These are phyloP conservation scores for Physaria fendleri DNA, from an alignment of 345 rosid genomes.

Conservation along the genomic window DNA sequence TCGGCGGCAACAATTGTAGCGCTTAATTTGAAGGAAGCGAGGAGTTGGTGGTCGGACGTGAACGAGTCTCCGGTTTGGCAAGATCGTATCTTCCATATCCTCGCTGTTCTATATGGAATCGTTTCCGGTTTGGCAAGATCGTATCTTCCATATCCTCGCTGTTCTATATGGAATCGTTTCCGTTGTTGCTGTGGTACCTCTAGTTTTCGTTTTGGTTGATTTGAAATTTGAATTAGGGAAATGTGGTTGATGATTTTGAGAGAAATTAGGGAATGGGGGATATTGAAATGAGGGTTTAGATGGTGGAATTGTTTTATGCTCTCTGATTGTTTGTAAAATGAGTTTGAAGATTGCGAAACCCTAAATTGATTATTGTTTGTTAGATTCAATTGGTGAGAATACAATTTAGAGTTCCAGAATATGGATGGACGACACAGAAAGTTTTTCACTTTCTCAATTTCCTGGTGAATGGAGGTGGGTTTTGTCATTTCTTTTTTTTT, in stretches of 20 bases:
- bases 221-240: not conserved
- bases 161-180: slow-evolving; percentile 49
- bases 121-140: slow-evolving; percentile 55
- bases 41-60: slow-evolving; percentile 50
- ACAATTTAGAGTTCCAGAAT: slow-evolving; percentile 84
- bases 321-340: not conserved
- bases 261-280: not conserved
- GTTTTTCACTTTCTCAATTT: slow-evolving; percentile 93
- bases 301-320: not conserved
- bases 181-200: slow-evolving; percentile 47
- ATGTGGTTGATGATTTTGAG: not conserved
- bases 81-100: slow-evolving; percentile 38
- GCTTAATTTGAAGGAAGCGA: slow-evolving; percentile 22
- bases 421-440: slow-evolving; percentile 96
- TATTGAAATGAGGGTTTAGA: not conserved
- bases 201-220: not conserved
- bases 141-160: slow-evolving; percentile 41
- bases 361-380: not conserved
- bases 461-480: slow-evolving; percentile 75
- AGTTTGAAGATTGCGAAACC: not conserved
- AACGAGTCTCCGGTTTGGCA: slow-evolving; percentile 53
- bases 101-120: slow-evolving; percentile 42
- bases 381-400: slow-evolving; percentile 78
- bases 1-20: slow-evolving; percentile 13
- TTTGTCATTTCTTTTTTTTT: not conserved